A percentile compares a stretch with the other conserved stretches of the same genome.
Conservation (phyloP, 306 rosid genomes). For the Cucurbita argyrosperma region DNA sequence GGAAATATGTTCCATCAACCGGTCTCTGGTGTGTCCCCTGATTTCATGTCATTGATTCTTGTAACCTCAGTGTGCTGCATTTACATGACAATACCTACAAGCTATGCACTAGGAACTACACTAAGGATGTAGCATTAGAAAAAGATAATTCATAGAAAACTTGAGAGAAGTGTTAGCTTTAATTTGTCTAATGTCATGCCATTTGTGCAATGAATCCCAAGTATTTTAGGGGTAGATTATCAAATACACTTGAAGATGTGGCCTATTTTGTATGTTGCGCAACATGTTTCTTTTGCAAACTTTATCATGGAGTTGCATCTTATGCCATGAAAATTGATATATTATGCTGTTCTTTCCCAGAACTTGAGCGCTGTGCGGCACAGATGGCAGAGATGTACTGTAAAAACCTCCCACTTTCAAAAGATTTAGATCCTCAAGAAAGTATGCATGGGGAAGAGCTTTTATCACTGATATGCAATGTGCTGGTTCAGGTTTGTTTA, state of each 20-base stretch:
- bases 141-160: neutral
- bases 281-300: neutral
- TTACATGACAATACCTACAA: neutral
- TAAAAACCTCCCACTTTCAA: conserved; percentile 74
- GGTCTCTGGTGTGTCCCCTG: conserved; percentile 44
- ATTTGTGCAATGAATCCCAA: neutral
- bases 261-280: conserved; percentile 3
- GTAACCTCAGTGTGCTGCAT: neutral
- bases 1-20: conserved; percentile 34
- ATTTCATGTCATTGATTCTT: neutral
- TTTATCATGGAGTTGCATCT: conserved; percentile 12
- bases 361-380: conserved; percentile 52
- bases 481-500: conserved; percentile 64
- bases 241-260: neutral
- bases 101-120: neutral
- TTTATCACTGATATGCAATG: conserved; percentile 53
- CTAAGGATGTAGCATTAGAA: neutral
- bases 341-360: conserved; percentile 34
- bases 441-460: conserved; percentile 85
- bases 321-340: conserved; percentile 6
- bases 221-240: neutral
- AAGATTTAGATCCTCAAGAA: conserved; percentile 89
- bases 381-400: conserved; percentile 73
- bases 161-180: neutral
- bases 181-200: neutral